These are phyloP conservation scores for Talaromyces ruber DNA, from an alignment of 495 filamentous ascomycete genomes.

Conservation along the genomic window DNA sequence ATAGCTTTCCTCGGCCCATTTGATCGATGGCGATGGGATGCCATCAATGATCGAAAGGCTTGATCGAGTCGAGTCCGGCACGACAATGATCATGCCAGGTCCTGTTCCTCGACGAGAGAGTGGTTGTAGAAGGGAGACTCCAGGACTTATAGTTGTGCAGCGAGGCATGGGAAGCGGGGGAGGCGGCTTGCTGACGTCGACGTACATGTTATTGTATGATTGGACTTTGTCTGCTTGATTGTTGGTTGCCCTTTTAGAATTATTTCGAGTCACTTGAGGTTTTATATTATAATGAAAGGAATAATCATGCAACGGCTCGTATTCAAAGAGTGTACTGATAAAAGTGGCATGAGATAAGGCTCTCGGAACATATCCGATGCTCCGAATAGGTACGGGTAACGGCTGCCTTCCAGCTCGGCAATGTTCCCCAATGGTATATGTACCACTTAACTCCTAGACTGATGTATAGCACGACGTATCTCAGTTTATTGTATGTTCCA, in stretches of 20 bases:
- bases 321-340: neutral
- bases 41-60: constrained; percentile 1
- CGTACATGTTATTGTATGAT: neutral
- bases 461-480: neutral
- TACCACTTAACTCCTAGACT: neutral
- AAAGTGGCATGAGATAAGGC: neutral
- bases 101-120: constrained; percentile 47
- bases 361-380: neutral
- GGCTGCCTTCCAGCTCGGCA: neutral
- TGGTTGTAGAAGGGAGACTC: constrained; percentile 36
- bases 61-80: constrained; percentile 8
- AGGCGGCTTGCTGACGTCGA: neutral
- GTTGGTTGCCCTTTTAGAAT: neutral
- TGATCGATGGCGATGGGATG: constrained; percentile 11
- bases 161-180: neutral
- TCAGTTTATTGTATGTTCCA: neutral
- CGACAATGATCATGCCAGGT: constrained; percentile 44
- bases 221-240: neutral
- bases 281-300: neutral
- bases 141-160: neutral
- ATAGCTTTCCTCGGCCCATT: constrained; percentile 36
- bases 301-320: neutral
- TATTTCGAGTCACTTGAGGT: neutral
- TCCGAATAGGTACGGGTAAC: neutral
- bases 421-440: neutral